Evolutionary conservation across 139 green algal species (phyloP), one percentile per base, ranked within the genome.

Genomic region (Chlamydomonas sphaeroides): DNA sequence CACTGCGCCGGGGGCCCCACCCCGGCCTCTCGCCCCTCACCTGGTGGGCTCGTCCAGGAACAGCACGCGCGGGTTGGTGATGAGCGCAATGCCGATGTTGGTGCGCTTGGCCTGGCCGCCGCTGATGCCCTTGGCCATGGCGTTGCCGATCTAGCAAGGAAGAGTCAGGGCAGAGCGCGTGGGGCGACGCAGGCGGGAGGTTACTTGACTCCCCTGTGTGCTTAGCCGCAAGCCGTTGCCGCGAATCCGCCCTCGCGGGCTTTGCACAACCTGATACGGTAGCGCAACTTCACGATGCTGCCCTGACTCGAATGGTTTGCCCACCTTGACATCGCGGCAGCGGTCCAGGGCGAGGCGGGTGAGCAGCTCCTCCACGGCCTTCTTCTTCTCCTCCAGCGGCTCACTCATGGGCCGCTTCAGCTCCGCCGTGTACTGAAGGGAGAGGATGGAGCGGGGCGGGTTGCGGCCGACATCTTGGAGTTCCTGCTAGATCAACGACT

Each of bases 31-130:
- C n/a, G n/a, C n/a, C n/a, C n/a, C n/a, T n/a, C n/a, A n/a, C 4
- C 82, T 90, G 66, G 93, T 97, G 38, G 95, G 94, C 84, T 98
- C 95, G 70, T 98, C 94, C 25, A 88, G 33, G 62, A 94, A 92
- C 30, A 95, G 75, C 42, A 95, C 79, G 32, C 69, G 71, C n/a
- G 92, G 90, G 30, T 74, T 78, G n/a, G 80, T 83, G 33, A 97
- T 84, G 25, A 84, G 77, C 35, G 77, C 77, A 26, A 85, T 85
- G 93, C 88, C 89, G 38, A 92, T 90, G 75, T 92, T 92, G 35
- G 73, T 83, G 30, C 91, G 87, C 85, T 95, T 95, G 41, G 90
- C 87, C 78, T 95, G 91, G 32, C 90, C 90, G 30, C 92, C 92
- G 26, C 76, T 89, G 78, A 95, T 93, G 65, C 91, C 91, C 81